Conservation (phyloP, 2,329 filamentous ascomycete genomes). For the Stemphylium beticola region DNA sequence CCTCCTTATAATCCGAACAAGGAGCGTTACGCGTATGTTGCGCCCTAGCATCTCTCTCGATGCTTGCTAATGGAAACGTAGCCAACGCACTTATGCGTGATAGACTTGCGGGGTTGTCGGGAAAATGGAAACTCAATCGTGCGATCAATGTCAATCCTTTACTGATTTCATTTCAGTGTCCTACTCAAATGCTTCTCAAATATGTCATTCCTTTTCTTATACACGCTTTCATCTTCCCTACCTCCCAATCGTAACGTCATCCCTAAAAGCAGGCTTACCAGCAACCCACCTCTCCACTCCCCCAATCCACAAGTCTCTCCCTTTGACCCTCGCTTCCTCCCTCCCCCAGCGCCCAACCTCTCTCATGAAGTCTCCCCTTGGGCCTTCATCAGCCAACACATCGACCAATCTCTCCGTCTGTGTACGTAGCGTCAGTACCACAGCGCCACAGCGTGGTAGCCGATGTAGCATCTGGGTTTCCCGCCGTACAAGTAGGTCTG, state of each 20-base stretch:
- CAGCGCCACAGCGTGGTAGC: slow-evolving; percentile 52
- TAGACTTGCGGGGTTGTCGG: too few species aligned
- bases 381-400: slow-evolving; percentile 3
- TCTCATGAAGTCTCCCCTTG: slow-evolving; percentile 17
- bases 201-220: too few species aligned
- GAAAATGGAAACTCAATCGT: too few species aligned
- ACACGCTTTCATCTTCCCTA: too few species aligned
- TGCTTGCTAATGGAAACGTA: too few species aligned
- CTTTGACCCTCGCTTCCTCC: slow-evolving; percentile 32
- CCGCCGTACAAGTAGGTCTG: slow-evolving; percentile 55
- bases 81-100: too few species aligned
- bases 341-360: slow-evolving; percentile 34
- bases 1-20: slow-evolving; percentile 17
- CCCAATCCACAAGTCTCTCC: slow-evolving; percentile 32
- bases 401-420: slow-evolving; percentile 45
- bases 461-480: slow-evolving; percentile 59
- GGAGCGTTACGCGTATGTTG: slow-evolving; percentile 22
- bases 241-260: slow-evolving; percentile 9
- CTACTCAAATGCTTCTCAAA: too few species aligned
- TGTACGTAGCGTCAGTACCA: slow-evolving; percentile 60
- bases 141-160: too few species aligned
- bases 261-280: slow-evolving; percentile 5
- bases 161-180: too few species aligned
- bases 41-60: too few species aligned
- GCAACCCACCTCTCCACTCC: slow-evolving; percentile 22